Evolutionary conservation across 2,329 filamentous ascomycete species (phyloP), one percentile per base, ranked within the genome.

Genomic region (Endothia cerciana): DNA sequence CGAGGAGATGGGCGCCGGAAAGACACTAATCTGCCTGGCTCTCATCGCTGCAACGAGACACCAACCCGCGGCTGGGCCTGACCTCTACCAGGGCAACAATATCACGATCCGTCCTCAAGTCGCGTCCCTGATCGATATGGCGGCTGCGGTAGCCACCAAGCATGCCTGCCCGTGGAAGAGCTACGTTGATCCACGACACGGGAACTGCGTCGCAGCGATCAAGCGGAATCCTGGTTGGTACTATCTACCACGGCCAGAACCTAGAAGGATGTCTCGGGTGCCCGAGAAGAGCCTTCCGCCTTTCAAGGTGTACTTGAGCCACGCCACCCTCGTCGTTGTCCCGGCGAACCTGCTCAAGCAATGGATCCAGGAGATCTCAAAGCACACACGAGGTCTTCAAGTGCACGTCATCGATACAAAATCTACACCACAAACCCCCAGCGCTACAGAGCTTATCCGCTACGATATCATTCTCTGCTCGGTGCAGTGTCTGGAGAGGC

Each of bases 1-100:
- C 0, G 92, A 95, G 73, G 89, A 91, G 69, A 94, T 94, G 91
- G 90, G 90, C 6, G 79, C 85, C 0, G 94, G 94, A 0, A 98
- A 97, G 79, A 97, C 94, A 0, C 78, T 97, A 33, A 97, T 97
- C 13, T 94, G 91, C 69, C 79, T 98, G 22, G 83, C 90, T 7
- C 79, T 93, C 2, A 88, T 97, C 47, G 80, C 96, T 33, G 89
- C 92, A 2, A 97, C 92, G 0, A 88, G 86, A 71, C 82, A 88
- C 40, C 85, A 94, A 68, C 85, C 88, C 13, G 86, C 92, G 5
- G 78, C 82, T 22, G 85, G 90, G 3, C 90, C 94, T 1, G 83
- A 88, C 3, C 75, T 89, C 62, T 86, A 90, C 72, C 79, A 83
- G 70, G 53, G 73, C 65, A 69, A 76, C 65, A 72, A 81, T 60